Evolutionary conservation across 768 basidiomycete species (phyloP), one percentile per base, ranked within the genome.

Genomic region (Phanerochaete carnosa): DNA sequence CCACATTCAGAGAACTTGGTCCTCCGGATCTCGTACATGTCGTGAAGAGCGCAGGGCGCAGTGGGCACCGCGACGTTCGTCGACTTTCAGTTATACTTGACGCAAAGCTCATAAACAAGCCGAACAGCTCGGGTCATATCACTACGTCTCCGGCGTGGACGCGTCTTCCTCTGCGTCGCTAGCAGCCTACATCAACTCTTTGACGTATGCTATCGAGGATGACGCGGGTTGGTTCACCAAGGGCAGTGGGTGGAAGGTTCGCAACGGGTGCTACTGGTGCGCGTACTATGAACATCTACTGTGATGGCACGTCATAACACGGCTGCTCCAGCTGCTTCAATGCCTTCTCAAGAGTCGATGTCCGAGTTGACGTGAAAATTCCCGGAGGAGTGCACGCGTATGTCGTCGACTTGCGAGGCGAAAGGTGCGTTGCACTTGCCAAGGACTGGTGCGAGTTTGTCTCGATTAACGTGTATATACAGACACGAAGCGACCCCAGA

Each of bases 131-230:
- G 94, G 94, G 39, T 98, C 96, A 35, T 98, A 98, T 73, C 97
- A 99, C 75, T 98, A 93, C 67, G 85, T 97, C 60, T 99, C 97
- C 0, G 96, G 97, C n/a, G 93, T 99, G 55, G 97, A 99, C 73
- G 94, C 96, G 1, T 98, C 95, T 19, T 97, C 96, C 6, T 98
- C 95, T 22, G 97, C 97, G 3, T 96, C 95, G 0, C 82, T 99
- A 29, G 97, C 97, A 4, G 96, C 97, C 12, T 99, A 99, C 75
- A 91, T 98, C 74, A 98, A 99, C 77, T 97, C 95, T 25, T 81
- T 98, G n/a, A 96, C 94, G 6, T 98, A 98, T 70, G 85, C 89
- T 19, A 88, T 98, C 63, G 97, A 98, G 69, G 95, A 95, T 64
- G 86, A 81, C 58, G 84, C 87, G 28, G 88, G 92, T 3, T 99